Conservation (phyloP, 306 rosid species). For the Cucurbita moschata region DNA sequence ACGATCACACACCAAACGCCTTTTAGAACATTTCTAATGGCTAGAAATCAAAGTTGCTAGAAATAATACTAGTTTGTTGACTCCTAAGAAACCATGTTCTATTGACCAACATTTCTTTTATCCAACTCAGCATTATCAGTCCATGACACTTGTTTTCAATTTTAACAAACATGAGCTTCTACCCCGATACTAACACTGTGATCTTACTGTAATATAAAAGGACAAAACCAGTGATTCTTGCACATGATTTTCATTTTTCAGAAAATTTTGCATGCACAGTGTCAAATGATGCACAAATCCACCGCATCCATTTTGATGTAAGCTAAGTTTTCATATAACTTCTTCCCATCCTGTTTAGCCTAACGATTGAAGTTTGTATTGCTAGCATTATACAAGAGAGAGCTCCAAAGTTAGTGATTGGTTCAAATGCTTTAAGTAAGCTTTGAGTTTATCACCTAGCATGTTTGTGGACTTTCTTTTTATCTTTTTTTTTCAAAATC, state of each 20-base stretch:
- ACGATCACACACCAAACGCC: background rate
- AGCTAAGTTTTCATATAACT: background rate
- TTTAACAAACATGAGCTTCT: background rate
- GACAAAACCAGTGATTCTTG: background rate
- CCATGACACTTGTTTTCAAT: background rate
- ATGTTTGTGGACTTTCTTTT: background rate
- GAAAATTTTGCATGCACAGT: background rate
- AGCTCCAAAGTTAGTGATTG: background rate
- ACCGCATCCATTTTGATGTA: background rate
- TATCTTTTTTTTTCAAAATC: background rate
- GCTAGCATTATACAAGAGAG: background rate
- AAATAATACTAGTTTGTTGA: background rate
- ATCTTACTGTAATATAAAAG: background rate
- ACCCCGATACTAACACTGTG: background rate
- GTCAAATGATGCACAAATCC: background rate
- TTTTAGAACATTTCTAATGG: background rate
- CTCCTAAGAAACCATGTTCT: background rate
- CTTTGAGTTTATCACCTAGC: background rate
- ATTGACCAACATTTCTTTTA: background rate
- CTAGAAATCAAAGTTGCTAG: background rate
- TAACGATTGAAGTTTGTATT: background rate
- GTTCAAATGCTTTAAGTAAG: background rate
- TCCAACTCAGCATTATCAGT: background rate
- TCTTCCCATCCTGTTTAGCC: background rate
- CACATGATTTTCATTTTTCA: background rate